Evolutionary conservation across 495 filamentous ascomycete species (phyloP).

Genomic region (Podospora bellae-mahoneyi): DNA sequence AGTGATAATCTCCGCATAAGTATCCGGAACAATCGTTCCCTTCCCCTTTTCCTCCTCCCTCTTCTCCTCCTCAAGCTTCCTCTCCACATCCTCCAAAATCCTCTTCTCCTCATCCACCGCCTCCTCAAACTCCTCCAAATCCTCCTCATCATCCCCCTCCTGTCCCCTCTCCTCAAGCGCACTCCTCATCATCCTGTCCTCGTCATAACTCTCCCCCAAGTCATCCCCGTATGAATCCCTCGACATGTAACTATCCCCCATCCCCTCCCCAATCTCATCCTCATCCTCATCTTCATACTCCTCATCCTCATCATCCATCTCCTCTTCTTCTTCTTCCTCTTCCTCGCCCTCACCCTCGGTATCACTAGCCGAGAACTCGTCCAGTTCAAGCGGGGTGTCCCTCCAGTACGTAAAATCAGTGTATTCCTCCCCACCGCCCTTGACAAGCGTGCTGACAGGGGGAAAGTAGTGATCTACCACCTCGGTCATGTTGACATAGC

Average conservation of each 20-base stretch:
- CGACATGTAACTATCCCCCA: constrained; percentile 60
- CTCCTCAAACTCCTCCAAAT: constrained; percentile 38
- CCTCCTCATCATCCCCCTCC: constrained; percentile 41
- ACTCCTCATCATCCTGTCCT: constrained; percentile 33
- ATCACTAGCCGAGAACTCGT: constrained; percentile 77
- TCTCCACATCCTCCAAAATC: background rate
- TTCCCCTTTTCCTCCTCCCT: constrained; percentile 5
- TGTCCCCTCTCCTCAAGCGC: constrained; percentile 30
- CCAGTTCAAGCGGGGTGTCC: constrained; percentile 66
- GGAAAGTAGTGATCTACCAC: constrained; percentile 97
- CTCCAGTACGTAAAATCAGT: constrained; percentile 91
- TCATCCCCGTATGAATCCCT: constrained; percentile 49
- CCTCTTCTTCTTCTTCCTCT: constrained; percentile 50
- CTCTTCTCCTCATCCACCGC: constrained; percentile 18
- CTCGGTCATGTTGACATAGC: constrained; percentile 94
- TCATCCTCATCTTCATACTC: constrained; percentile 34
- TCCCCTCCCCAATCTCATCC: constrained; percentile 41
- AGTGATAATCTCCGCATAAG: constrained; percentile 49
- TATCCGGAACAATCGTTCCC: constrained; percentile 33
- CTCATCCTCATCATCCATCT: constrained; percentile 39
- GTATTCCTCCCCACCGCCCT: constrained; percentile 76
- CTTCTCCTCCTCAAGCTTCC: constrained; percentile 5
- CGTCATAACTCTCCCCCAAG: constrained; percentile 39
- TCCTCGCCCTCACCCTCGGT: constrained; percentile 54
- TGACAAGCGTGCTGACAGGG: constrained; percentile 68